Base-by-base conservation (phyloP, 805 yeast species). In the Candida rishiriensis region DNA sequence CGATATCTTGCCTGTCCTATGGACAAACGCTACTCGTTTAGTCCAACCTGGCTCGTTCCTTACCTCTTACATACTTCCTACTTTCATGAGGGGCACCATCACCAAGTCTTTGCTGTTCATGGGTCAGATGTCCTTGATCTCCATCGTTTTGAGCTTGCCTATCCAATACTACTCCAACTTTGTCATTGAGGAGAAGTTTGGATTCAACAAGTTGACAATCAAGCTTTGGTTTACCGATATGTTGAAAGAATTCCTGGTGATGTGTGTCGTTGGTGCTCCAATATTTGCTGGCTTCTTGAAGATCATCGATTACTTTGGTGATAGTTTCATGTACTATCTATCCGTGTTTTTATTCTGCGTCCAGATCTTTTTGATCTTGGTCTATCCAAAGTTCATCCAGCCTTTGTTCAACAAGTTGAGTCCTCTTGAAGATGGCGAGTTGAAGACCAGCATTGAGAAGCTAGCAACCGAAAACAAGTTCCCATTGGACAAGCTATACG, bases 331-430 rank as follows among this genome's bases (percentile, higher is more conserved):
- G 62, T 77, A 82, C 57, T 93, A 90, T 66, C 72, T 87, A 47
- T 83, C 95, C 69, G 67, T 76, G 12, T 83, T 89, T 58, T 68
- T 87, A 35, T 73, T 90, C 36, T 72, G 68, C 14, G 78, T 89
- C 50, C 96, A 85, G 65, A 70, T 91, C 42, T 67, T 85, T 44
- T 75, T 82, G 42, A 81, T 85, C 71, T 81, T 93, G 29, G 70
- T 91, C 38, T 78, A 74, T 59, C 98, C 98, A 31, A 81, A 86
- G 26, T 73, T 88, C 53, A 90, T 93, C 56, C 89, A 85, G 70
- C 99, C 99, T 4, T 68, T 88, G 51, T 93, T 93, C 74, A 89
- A 93, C 73, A 90, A 87, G 59, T 79, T 88, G 51, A 84, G 88
- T 33, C 96, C 97, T 29, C 76, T 93, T 53, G 88, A 85, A 55